phyloP scores from a whole-genome alignment of 352 stramenopile species.

The Achlya hypogyna region DNA sequence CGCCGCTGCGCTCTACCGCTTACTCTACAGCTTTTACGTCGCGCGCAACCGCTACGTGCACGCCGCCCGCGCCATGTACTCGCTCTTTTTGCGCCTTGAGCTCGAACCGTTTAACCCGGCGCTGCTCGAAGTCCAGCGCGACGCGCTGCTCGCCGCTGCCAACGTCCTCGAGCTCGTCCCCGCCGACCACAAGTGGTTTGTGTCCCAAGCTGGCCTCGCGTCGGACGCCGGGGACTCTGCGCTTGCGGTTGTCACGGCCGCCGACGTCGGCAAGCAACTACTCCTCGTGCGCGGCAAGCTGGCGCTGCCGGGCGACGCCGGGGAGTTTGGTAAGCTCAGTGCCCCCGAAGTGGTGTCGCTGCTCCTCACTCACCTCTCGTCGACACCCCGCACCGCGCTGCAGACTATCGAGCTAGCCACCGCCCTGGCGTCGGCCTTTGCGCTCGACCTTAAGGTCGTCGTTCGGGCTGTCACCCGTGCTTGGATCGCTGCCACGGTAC shows the following conservation, averaged over 20 bases:
- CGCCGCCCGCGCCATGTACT: slow-evolving; percentile 2
- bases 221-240: neutral
- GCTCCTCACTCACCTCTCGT: neutral
- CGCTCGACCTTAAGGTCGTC: neutral
- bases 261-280: neutral
- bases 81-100: slow-evolving; percentile 4
- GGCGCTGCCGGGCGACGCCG: neutral
- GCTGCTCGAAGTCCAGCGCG: neutral
- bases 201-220: neutral
- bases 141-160: neutral
- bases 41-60: neutral
- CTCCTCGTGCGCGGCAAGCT: slow-evolving; percentile 4
- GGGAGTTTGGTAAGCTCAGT: neutral
- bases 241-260: neutral
- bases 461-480: neutral
- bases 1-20: neutral
- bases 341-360: slow-evolving; percentile 9
- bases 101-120: neutral
- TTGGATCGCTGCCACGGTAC: neutral
- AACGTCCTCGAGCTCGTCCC: slow-evolving; percentile 1
- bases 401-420: neutral
- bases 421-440: neutral
- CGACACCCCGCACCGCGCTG: neutral
- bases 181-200: neutral
- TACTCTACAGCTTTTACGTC: slow-evolving; percentile 17